Conservation (phyloP, 2,329 filamentous ascomycete species). For the Beauveria sp. region DNA sequence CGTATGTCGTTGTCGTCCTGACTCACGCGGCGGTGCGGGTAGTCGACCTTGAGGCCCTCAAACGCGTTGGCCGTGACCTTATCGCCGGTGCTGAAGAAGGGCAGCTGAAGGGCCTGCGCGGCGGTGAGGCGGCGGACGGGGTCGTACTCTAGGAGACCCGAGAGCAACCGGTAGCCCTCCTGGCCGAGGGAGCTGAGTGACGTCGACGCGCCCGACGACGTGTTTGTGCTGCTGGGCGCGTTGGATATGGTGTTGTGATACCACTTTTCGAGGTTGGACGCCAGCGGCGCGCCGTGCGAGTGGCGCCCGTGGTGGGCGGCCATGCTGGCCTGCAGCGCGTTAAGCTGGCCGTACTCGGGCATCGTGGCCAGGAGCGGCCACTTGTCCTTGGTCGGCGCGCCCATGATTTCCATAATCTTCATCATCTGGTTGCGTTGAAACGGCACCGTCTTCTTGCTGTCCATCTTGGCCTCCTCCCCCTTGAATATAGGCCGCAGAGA, state of each 20-base stretch:
- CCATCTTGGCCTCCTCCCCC: conserved; percentile 98
- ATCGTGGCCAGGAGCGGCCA: conserved; percentile 82
- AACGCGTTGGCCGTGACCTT: conserved; percentile 79
- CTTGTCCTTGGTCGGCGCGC: conserved; percentile 76
- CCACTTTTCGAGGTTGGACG: conserved; percentile 66
- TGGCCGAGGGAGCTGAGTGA: conserved; percentile 54
- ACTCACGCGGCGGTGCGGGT: conserved; percentile 82
- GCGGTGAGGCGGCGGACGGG: conserved; percentile 83
- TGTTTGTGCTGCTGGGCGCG: conserved; percentile 37
- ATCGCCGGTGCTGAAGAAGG: conserved; percentile 74
- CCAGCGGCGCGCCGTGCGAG: conserved; percentile 20
- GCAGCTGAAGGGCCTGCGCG: conserved; percentile 78
- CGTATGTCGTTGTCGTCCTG: conserved; percentile 94
- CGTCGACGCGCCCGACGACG: conserved; percentile 33
- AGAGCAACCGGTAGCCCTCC: conserved; percentile 76
- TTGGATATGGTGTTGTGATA: conserved; percentile 64
- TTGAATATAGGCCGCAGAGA: conserved; percentile 94
- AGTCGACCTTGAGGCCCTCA: conserved; percentile 79
- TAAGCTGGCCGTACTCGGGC: conserved; percentile 75
- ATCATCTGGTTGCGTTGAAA: conserved; percentile 99
- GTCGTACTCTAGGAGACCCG: conserved; percentile 84
- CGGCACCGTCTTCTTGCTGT: conserved; percentile 92
- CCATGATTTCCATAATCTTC: conserved; percentile 95
- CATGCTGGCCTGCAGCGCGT: conserved; percentile 43
- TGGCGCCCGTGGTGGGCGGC: conserved; percentile 23